phyloP scores from a whole-genome alignment of 1,284 basidiomycete species.

The Rhodotorula glutinis region DNA sequence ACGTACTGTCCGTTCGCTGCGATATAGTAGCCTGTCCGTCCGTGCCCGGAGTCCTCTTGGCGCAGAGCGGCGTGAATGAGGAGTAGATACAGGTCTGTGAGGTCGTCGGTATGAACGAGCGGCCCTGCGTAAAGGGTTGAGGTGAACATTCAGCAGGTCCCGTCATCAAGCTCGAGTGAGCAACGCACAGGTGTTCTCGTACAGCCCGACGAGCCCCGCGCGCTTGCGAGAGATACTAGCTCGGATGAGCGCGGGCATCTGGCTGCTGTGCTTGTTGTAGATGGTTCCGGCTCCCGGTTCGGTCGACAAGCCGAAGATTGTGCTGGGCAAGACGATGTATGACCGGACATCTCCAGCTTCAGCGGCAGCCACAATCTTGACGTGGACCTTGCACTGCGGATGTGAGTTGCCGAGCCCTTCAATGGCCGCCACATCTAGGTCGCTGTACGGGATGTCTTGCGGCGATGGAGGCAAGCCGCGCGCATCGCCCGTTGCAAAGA shows the following conservation, averaged over 20 bases:
- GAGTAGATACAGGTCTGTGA: conserved; percentile 2
- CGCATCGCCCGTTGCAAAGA: conserved; percentile 1
- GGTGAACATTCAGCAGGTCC: not conserved
- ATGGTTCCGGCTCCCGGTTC: not conserved
- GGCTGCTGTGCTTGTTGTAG: conserved; percentile 8
- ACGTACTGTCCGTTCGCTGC: conserved; percentile 5
- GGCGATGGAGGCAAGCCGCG: not conserved
- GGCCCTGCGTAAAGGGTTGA: not conserved
- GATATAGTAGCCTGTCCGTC: not conserved
- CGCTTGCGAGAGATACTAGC: not conserved
- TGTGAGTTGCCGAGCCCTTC: conserved; percentile 5
- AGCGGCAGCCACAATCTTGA: conserved; percentile 8
- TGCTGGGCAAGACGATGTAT: conserved; percentile 7
- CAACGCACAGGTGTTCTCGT: conserved; percentile 6
- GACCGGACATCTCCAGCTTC: conserved; percentile 7
- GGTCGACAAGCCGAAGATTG: conserved; percentile 1
- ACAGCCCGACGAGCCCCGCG: conserved; percentile 5
- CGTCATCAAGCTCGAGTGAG: not conserved
- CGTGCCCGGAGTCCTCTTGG: not conserved
- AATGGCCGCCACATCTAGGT: conserved; percentile 10
- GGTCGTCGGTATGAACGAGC: conserved; percentile 9
- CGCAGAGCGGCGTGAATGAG: not conserved
- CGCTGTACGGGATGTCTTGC: not conserved
- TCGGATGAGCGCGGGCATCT: conserved; percentile 6
- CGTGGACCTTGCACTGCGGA: conserved; percentile 15